Conservation (phyloP, 345 rosid species). For the Brassica cretica region DNA sequence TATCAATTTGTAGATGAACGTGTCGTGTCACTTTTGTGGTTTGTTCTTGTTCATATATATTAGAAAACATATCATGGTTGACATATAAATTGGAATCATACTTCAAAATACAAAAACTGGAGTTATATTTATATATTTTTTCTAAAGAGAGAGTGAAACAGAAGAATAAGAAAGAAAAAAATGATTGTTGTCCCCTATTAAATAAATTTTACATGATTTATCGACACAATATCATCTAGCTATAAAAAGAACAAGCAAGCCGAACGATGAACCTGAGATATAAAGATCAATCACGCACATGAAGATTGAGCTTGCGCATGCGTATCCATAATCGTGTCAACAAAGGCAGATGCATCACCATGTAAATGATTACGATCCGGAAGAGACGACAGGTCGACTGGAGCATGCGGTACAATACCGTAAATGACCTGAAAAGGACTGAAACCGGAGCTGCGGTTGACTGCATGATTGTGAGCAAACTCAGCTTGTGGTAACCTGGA, state of each 20-base stretch:
- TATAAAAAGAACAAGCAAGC: neutral
- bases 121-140: neutral
- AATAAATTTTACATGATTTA: neutral
- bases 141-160: neutral
- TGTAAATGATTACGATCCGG: too few relatives aligned
- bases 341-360: too few relatives aligned
- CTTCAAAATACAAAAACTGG: neutral
- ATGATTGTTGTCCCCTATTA: neutral
- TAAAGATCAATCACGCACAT: neutral
- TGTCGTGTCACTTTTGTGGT: conserved; percentile 3
- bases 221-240: neutral
- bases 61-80: neutral
- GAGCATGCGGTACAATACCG: too few relatives aligned
- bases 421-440: too few relatives aligned
- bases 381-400: too few relatives aligned
- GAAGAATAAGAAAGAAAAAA: neutral
- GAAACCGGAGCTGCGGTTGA: too few relatives aligned
- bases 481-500: too few relatives aligned
- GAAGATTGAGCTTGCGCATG: neutral
- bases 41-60: neutral
- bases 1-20: conserved; percentile 10
- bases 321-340: too few relatives aligned
- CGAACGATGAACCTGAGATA: neutral
- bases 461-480: too few relatives aligned
- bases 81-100: neutral